A percentile compares a stretch with the other conserved stretches of the same genome.
Conservation (phyloP, 345 rosid species). For the Arabis alpina region DNA sequence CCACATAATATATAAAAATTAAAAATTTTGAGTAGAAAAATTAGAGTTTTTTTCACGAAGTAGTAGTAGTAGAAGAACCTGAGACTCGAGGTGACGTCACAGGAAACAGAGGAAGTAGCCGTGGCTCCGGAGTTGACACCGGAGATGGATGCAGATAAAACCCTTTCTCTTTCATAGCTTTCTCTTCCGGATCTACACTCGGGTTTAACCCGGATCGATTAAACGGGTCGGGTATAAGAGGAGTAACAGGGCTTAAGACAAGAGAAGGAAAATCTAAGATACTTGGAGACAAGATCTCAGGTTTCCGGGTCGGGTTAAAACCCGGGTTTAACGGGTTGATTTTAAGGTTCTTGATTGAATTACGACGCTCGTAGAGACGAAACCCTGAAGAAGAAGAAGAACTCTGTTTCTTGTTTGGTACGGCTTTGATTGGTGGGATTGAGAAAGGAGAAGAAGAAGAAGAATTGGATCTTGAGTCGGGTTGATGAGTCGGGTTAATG, state of each 20-base stretch:
- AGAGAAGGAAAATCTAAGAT: slow-evolving; percentile 87
- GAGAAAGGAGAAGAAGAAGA: slow-evolving; percentile 53
- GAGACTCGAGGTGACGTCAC: slow-evolving; percentile 81
- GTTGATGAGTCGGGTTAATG: slow-evolving; percentile 37
- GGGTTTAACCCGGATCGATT: slow-evolving; percentile 58
- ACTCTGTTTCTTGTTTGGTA: slow-evolving; percentile 72
- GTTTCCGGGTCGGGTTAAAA: slow-evolving; percentile 63
- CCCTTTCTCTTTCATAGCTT: slow-evolving; percentile 81
- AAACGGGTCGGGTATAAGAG: slow-evolving; percentile 91
- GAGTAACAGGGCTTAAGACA: slow-evolving; percentile 90
- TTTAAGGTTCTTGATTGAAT: slow-evolving; percentile 82
- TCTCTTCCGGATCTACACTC: slow-evolving; percentile 66
- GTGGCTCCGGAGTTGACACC: slow-evolving; percentile 82
- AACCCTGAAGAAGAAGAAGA: slow-evolving; percentile 67
- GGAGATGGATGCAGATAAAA: slow-evolving; percentile 93
- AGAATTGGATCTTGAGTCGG: slow-evolving; percentile 42
- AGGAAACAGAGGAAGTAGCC: slow-evolving; percentile 86
- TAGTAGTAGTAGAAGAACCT: slow-evolving; percentile 55
- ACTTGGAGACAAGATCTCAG: slow-evolving; percentile 90
- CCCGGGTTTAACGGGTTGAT: slow-evolving; percentile 74
- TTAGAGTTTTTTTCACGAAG: slow-evolving; percentile 43
- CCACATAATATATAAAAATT: slow-evolving; percentile 34
- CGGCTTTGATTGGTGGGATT: slow-evolving; percentile 93
- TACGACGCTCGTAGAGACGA: slow-evolving; percentile 91
- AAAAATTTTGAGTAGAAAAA: slow-evolving; percentile 3